Base-by-base conservation (phyloP, 2,329 filamentous ascomycete genomes). In the Ceratocystis destructans region DNA sequence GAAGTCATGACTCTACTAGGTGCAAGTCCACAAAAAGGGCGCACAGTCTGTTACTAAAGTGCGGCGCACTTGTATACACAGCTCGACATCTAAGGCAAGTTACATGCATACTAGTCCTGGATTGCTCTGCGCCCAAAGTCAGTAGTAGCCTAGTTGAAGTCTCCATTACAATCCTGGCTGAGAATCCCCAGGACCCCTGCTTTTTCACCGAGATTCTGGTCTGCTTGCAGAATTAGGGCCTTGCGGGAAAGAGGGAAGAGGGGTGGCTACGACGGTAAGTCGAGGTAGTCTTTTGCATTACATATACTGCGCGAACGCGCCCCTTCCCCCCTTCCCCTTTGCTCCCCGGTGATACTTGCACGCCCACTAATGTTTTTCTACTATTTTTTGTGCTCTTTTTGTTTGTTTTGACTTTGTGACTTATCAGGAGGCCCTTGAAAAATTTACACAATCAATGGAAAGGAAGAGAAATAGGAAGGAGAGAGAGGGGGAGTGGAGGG, bases 151-250 rank as follows among this genome's bases (percentile, higher is more conserved):
- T 37, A 48, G 33, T 53, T n/a, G 65, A 48, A 66, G 63, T 57
- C 53, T 20, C 53, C 53, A 57, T 57, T 33, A 57, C 53, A 31
- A 57, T 57, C 53, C 53, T 57, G 53, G 28, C 53, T 57, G 53
- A 33, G 53, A 31, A 63, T 65, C 64, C 57, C 59, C 46, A 41
- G 50, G 45, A 68, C 61, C 66, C 66, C 64, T 68, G 66, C 57
- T 61, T 62, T 57, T 65, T 68, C 66, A 66, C 66, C 68, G 66
- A 69, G 64, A 68, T 66, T 66, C 50, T 65, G 48, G 64, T 61
- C 64, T 28, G 28, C 53, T 22, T 68, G 66, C 66, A 68, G 48
- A 37, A 57, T 46, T 31, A 44, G 33, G 61, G 41, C 48, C 33
- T 59, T 55, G 44, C 15, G 10, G 53, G 61, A 61, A 33, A 53